phyloP scores from a whole-genome alignment of 2,329 filamentous ascomycete species.

The Cladorrhinum sp. region DNA sequence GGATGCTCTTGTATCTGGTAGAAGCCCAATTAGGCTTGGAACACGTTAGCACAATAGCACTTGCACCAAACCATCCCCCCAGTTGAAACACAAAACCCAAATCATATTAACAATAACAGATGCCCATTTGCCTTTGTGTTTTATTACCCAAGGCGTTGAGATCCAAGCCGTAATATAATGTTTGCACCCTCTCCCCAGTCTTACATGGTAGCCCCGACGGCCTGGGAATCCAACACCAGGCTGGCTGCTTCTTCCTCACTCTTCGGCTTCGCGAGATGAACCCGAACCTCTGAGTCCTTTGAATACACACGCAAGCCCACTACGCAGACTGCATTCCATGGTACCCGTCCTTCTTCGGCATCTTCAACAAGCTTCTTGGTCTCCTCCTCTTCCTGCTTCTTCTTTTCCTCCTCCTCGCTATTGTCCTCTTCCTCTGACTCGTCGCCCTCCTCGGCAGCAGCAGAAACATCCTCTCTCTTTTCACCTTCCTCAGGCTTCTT shows the following conservation, averaged over 20 bases:
- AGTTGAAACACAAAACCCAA: too few relatives aligned
- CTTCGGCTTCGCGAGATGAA: conserved; percentile 35
- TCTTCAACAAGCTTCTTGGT: conserved; percentile 18
- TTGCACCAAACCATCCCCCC: too few relatives aligned
- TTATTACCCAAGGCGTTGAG: too few relatives aligned
- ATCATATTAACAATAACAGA: too few relatives aligned
- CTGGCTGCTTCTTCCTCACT: conserved; percentile 31
- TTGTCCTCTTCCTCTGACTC: conserved; percentile 6
- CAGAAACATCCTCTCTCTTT: conserved; percentile 9
- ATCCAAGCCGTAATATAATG: too few relatives aligned
- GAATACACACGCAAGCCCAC: conserved; percentile 40
- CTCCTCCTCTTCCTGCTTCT: conserved; percentile 24
- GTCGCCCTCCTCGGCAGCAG: conserved; percentile 15
- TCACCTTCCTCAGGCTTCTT: conserved; percentile 19
- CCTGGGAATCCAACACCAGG: conserved; percentile 29
- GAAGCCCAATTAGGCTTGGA: too few relatives aligned
- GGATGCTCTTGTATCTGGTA: too few relatives aligned
- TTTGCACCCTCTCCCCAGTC: not conserved
- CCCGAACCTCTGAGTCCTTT: conserved; percentile 34
- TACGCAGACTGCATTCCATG: conserved; percentile 44
- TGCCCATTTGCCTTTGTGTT: too few relatives aligned
- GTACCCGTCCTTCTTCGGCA: conserved; percentile 23
- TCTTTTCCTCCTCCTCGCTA: conserved; percentile 18
- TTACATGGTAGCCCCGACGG: conserved; percentile 33
- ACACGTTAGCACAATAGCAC: too few relatives aligned